Evolutionary conservation across 352 stramenopile species (phyloP).

Genomic region (Globisporangium acanthophoron): DNA sequence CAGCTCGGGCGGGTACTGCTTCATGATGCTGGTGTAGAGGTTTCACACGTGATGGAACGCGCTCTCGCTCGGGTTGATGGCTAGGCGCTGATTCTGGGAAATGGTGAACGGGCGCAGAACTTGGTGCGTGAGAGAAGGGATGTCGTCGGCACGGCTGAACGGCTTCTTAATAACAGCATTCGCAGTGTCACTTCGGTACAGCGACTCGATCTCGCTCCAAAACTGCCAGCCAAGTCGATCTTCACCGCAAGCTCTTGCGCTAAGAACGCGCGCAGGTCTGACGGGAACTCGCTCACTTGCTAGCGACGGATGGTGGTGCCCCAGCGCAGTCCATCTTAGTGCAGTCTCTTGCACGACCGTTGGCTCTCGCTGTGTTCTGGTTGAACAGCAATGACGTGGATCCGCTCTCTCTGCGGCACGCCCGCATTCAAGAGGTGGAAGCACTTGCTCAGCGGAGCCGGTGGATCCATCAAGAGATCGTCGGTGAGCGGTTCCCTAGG

Average conservation of each 20-base stretch:
- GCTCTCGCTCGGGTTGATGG: background rate
- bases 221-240: background rate
- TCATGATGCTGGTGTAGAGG: background rate
- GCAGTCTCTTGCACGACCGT: too few species aligned
- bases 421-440: background rate
- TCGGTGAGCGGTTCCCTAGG: too few species aligned
- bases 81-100: background rate
- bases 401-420: too few species aligned
- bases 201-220: background rate
- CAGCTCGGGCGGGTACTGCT: background rate
- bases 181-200: background rate
- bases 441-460: background rate
- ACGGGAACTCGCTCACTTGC: background rate
- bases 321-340: too few species aligned
- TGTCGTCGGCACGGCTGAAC: background rate
- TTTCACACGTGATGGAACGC: background rate
- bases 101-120: background rate
- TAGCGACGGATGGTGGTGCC: background rate
- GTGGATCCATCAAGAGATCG: too few species aligned
- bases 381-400: too few species aligned
- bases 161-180: background rate
- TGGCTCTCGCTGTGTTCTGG: too few species aligned
- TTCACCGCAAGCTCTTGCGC: background rate
- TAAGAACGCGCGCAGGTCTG: background rate
- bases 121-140: background rate